Conservation (phyloP, 208 protist genomes). For the Leishmania mexicana region DNA sequence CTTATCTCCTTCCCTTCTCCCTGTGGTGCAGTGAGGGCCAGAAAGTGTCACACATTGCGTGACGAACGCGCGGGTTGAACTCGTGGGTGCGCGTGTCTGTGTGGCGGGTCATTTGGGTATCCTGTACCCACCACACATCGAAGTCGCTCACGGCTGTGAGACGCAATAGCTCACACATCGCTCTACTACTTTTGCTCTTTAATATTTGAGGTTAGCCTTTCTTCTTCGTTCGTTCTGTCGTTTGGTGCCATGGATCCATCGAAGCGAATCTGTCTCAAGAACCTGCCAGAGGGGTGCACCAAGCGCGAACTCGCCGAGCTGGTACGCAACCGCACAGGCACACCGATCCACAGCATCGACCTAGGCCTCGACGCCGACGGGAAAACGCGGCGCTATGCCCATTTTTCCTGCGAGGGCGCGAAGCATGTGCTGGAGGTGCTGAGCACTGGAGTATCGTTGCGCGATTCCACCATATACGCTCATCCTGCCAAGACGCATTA, state of each 20-base stretch:
- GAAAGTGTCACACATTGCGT: neutral
- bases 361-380: slow-evolving; percentile 68
- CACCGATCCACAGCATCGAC: slow-evolving; percentile 85
- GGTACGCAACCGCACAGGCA: slow-evolving; percentile 75
- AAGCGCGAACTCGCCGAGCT: slow-evolving; percentile 88
- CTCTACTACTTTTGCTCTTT: slow-evolving; percentile 7
- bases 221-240: neutral
- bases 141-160: neutral
- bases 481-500: slow-evolving; percentile 71
- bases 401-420: slow-evolving; percentile 86
- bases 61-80: neutral
- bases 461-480: slow-evolving; percentile 43
- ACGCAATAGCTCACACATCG: neutral
- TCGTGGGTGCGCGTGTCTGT: neutral
- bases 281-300: slow-evolving; percentile 75
- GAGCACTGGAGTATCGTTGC: slow-evolving; percentile 40
- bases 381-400: slow-evolving; percentile 67
- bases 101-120: neutral
- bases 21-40: neutral
- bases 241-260: slow-evolving; percentile 70
- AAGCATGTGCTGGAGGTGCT: slow-evolving; percentile 81
- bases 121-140: neutral
- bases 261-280: slow-evolving; percentile 88
- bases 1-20: neutral
- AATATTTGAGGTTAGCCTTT: neutral